A percentile compares a stretch with the other conserved stretches of the same genome.
These are phyloP conservation scores for Borealophlyctis nickersoniae DNA, from an alignment of 192 early-diverging fungal species.

Conservation along the genomic window DNA sequence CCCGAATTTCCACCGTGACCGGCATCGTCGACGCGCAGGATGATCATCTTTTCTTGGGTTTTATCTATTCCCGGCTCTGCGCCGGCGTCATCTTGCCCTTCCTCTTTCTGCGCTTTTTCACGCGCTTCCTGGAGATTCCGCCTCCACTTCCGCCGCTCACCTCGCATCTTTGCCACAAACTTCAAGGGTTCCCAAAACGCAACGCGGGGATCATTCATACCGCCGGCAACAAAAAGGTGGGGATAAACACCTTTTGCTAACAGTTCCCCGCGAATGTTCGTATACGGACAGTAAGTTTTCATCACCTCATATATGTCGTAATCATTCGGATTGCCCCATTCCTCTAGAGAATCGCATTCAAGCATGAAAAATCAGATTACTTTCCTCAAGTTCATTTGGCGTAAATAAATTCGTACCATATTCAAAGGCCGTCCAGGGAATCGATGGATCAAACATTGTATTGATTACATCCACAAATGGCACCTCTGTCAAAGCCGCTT, in stretches of 20 bases:
- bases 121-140: background rate
- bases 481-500: slow-evolving; percentile 35
- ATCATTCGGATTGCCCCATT: slow-evolving; percentile 48
- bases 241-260: slow-evolving; percentile 37
- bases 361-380: too few relatives aligned
- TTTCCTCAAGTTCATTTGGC: too few relatives aligned
- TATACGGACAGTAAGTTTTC: slow-evolving; percentile 44
- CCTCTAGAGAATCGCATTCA: slow-evolving; percentile 26
- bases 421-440: slow-evolving; percentile 42
- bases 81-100: slow-evolving; percentile 6
- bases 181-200: slow-evolving; percentile 81
- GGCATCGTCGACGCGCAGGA: slow-evolving; percentile 31
- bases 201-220: slow-evolving; percentile 82
- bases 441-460: slow-evolving; percentile 39
- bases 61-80: background rate
- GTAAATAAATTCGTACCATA: slow-evolving; percentile 12
- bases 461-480: slow-evolving; percentile 50
- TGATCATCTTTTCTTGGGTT: background rate
- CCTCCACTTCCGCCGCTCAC: slow-evolving; percentile 17
- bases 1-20: slow-evolving; percentile 43
- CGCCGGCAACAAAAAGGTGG: slow-evolving; percentile 51
- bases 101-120: background rate
- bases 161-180: slow-evolving; percentile 76
- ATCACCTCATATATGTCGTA: slow-evolving; percentile 40
- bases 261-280: slow-evolving; percentile 30